Evolutionary conservation across 1,284 basidiomycete species (phyloP), one percentile per base, ranked within the genome.

Genomic region (Heterobasidion annosum): DNA sequence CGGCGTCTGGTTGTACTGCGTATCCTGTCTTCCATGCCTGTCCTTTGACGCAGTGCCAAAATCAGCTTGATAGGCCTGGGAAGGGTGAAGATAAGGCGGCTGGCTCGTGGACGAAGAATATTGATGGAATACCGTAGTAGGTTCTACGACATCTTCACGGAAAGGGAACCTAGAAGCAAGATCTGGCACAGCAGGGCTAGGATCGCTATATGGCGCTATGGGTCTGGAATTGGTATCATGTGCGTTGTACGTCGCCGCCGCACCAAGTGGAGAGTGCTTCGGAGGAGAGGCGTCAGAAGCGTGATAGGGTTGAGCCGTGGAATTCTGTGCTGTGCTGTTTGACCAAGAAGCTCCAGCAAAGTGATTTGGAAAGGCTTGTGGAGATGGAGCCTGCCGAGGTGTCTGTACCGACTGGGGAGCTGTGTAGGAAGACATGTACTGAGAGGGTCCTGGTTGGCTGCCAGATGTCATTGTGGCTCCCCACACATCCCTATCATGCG

Each of bases 101-200:
- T 10, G 37, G 37, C 12, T 40, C 12, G n/a, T 12, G n/a, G 37
- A 40, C 34, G 33, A 34, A 16, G 50, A 19, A 37, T 58, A n/a
- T 34, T 40, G 57, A 44, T 35, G 56, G 48, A 51, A 54, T 47
- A 19, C 46, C 8, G 46, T 19, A 7, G 15, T 19, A 16, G 35
- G 37, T 40, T 40, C 37, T n/a, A 40, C n/a, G 37, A 40, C n/a
- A 25, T 59, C 58, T 43, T 59, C 58, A 48, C 55, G 49, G 16
- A 59, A 52, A 32, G 58, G 58, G 45, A 59, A 59, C 3, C 44
- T 47, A 8, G 58, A 32, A 12, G 58, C 58, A 12, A 59, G 51
- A 43, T 54, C 58, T n/a, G 58, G 55, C 13, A 52, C 52, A n/a
- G 53, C 51, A 12, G 52, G 54, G 33, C 58, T 53, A 9, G 54